A percentile compares a stretch with the other conserved stretches of the same genome.
These are phyloP conservation scores for Limonomyces culmigenus DNA, from an alignment of 1,284 basidiomycete species.

Conservation along the genomic window DNA sequence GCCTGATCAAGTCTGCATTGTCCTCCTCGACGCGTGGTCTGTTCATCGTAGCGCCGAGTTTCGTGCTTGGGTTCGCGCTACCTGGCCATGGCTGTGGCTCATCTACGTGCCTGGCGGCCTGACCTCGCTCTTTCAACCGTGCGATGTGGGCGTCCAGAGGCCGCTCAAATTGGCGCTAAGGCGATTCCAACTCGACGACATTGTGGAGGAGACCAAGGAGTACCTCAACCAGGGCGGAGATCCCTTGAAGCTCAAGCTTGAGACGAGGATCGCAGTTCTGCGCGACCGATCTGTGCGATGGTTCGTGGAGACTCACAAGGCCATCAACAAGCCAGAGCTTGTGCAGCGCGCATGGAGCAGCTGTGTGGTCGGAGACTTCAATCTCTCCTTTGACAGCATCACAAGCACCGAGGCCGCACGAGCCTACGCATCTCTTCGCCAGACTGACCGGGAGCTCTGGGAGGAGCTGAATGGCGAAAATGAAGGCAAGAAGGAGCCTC, in stretches of 20 bases:
- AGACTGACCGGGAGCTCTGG: too few relatives aligned
- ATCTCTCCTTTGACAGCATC: neutral
- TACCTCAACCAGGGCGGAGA: slow-evolving; percentile 4
- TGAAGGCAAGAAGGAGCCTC: too few relatives aligned
- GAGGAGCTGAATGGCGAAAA: too few relatives aligned
- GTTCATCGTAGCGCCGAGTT: slow-evolving; percentile 13
- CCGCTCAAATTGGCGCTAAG: slow-evolving; percentile 10
- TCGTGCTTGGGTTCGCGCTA: slow-evolving; percentile 10
- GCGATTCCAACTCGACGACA: slow-evolving; percentile 3
- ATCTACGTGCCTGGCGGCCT: slow-evolving; percentile 13
- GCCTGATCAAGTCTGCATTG: neutral
- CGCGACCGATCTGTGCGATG: neutral
- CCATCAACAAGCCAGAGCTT: neutral
- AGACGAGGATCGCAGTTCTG: neutral
- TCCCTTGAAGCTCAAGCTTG: too few relatives aligned
- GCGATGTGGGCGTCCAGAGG: slow-evolving; percentile 13
- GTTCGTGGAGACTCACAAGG: neutral
- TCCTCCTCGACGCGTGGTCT: neutral
- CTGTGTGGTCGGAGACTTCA: neutral
- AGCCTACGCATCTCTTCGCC: slow-evolving; percentile 85
- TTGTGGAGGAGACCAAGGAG: slow-evolving; percentile 8
- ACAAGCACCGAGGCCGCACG: slow-evolving; percentile 16
- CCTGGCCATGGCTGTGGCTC: slow-evolving; percentile 11
- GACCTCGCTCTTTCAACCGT: slow-evolving; percentile 11
- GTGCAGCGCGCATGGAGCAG: neutral